Evolutionary conservation across 768 basidiomycete genomes (phyloP).

Genomic region (Trametes coccinea): DNA sequence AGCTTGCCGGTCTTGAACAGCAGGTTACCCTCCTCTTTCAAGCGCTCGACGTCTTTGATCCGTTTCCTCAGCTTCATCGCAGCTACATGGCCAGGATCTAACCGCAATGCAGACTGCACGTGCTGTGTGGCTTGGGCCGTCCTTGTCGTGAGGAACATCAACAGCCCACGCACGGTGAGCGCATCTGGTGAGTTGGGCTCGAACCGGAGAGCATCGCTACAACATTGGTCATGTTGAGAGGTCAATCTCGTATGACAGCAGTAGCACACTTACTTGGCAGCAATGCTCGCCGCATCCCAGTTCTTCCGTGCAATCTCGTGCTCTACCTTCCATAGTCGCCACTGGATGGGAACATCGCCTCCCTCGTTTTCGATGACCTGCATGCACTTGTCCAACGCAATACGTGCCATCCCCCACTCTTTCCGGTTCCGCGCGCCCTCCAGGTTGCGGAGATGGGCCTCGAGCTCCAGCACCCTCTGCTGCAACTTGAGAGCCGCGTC

Average conservation of each 20-base stretch:
- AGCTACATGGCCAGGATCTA: slow-evolving; percentile 74
- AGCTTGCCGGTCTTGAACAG: slow-evolving; percentile 66
- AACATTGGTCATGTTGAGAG: neutral
- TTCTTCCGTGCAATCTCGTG: slow-evolving; percentile 70
- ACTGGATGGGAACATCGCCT: slow-evolving; percentile 72
- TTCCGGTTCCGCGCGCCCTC: slow-evolving; percentile 53
- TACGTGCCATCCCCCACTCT: slow-evolving; percentile 76
- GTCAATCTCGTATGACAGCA: too few relatives aligned
- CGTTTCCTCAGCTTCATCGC: slow-evolving; percentile 74
- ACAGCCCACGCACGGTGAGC: slow-evolving; percentile 73
- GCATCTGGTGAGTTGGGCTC: slow-evolving; percentile 78
- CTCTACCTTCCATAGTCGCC: slow-evolving; percentile 80
- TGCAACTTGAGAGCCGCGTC: slow-evolving; percentile 59
- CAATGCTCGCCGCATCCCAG: slow-evolving; percentile 70
- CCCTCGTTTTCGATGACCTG: slow-evolving; percentile 75
- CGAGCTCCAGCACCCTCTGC: slow-evolving; percentile 59
- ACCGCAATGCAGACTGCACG: slow-evolving; percentile 64
- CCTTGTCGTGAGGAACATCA: slow-evolving; percentile 73
- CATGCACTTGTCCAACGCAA: slow-evolving; percentile 79
- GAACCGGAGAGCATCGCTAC: slow-evolving; percentile 75
- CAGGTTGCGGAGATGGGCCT: slow-evolving; percentile 66
- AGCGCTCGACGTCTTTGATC: slow-evolving; percentile 77
- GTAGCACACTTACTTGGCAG: slow-evolving; percentile 64
- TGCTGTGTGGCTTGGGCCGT: slow-evolving; percentile 74
- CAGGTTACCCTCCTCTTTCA: slow-evolving; percentile 84